Conservation (phyloP, 2,329 filamentous ascomycete genomes). For the Botrytis aclada region DNA sequence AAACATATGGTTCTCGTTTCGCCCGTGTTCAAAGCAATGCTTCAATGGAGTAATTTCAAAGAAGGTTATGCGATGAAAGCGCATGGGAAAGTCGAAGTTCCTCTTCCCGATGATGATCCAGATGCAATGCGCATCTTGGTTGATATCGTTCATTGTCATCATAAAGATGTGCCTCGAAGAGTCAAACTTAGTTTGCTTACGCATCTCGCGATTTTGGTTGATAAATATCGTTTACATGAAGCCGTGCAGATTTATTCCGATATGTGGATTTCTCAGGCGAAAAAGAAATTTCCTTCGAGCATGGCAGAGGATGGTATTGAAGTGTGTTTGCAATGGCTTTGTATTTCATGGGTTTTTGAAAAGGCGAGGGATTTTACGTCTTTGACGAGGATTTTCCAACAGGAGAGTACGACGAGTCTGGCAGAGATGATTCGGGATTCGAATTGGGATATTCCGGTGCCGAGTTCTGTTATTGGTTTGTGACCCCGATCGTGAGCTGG, state of each 20-base stretch:
- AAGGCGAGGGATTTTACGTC: not conserved
- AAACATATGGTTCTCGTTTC: conserved; percentile 32
- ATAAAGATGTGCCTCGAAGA: conserved; percentile 28
- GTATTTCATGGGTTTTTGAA: conserved; percentile 18
- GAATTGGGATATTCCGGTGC: conserved; percentile 6
- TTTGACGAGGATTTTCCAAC: conserved; percentile 10
- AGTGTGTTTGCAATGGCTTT: conserved; percentile 13
- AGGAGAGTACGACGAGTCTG: conserved; percentile 10
- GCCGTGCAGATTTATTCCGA: conserved; percentile 19
- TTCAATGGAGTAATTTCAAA: conserved; percentile 26
- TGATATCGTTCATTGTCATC: conserved; percentile 35
- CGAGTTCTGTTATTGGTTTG: not conserved
- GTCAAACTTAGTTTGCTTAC: conserved; percentile 33
- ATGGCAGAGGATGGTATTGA: not conserved
- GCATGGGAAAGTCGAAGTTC: conserved; percentile 28
- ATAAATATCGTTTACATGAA: conserved; percentile 33
- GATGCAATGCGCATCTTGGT: conserved; percentile 37
- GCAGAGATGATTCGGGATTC: not conserved
- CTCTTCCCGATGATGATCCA: conserved; percentile 35
- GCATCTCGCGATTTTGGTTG: conserved; percentile 32
- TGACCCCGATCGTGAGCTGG: no score
- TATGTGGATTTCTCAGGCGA: conserved; percentile 12
- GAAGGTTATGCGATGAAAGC: conserved; percentile 26
- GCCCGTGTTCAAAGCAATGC: conserved; percentile 34
- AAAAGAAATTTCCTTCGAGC: conserved; percentile 1